A percentile compares a stretch with the other conserved stretches of the same genome.
Conservation (phyloP, 495 filamentous ascomycete species). For the Sordaria brevicollis region DNA sequence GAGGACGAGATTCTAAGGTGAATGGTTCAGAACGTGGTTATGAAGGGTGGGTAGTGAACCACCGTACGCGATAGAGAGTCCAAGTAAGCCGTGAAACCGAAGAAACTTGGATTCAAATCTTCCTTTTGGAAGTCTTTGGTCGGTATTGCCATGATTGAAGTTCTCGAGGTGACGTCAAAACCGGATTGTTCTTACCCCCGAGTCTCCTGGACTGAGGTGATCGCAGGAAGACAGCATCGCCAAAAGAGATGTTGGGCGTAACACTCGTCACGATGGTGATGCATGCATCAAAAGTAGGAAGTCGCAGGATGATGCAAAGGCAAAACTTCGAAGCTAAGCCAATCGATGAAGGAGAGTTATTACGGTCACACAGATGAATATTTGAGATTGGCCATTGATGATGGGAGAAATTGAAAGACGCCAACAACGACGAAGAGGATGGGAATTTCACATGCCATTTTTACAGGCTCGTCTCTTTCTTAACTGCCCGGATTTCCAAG, state of each 20-base stretch:
- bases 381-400: background rate
- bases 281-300: background rate
- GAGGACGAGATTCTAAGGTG: background rate
- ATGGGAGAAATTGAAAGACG: background rate
- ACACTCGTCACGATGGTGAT: background rate
- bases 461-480: background rate
- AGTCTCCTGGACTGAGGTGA: background rate
- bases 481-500: background rate
- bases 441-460: background rate
- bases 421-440: background rate
- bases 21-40: background rate
- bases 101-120: too few species aligned
- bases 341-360: background rate
- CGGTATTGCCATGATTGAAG: background rate
- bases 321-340: background rate
- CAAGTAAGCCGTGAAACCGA: too few species aligned
- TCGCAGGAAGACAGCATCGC: background rate
- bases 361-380: background rate
- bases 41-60: too few species aligned
- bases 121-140: too few species aligned
- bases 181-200: background rate
- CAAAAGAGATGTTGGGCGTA: background rate
- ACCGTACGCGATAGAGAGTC: too few species aligned
- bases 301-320: background rate
- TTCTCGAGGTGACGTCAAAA: background rate